phyloP scores from a whole-genome alignment of 2,329 filamentous ascomycete genomes.

The Triangularia verruculosa region DNA sequence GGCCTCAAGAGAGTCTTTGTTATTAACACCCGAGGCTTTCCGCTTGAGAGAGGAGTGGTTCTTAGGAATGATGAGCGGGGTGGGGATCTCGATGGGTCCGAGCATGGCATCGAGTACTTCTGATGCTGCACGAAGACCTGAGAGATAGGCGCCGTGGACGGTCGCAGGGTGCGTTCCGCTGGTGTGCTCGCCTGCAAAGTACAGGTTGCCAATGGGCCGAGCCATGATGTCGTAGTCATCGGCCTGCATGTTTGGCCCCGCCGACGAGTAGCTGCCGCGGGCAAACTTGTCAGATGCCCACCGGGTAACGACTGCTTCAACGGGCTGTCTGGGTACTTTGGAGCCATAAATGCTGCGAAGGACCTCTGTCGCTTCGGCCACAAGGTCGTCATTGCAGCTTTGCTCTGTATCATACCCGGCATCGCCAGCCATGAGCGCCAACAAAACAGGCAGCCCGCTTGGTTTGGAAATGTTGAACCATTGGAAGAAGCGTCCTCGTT shows the following conservation, averaged over 20 bases:
- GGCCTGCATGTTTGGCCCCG: slow-evolving; percentile 74
- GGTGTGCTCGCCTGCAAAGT: slow-evolving; percentile 96
- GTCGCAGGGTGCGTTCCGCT: slow-evolving; percentile 95
- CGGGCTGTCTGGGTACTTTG: slow-evolving; percentile 65
- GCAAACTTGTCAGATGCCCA: slow-evolving; percentile 91
- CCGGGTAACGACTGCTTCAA: slow-evolving; percentile 84
- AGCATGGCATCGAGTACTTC: slow-evolving; percentile 79
- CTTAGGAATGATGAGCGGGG: slow-evolving; percentile 69
- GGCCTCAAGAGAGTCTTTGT: slow-evolving; percentile 48
- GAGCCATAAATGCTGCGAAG: slow-evolving; percentile 72
- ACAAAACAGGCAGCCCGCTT: slow-evolving; percentile 79
- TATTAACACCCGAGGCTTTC: slow-evolving; percentile 37
- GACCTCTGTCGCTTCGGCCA: slow-evolving; percentile 76
- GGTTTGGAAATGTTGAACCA: slow-evolving; percentile 96
- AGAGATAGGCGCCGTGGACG: slow-evolving; percentile 93
- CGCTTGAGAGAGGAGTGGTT: slow-evolving; percentile 52
- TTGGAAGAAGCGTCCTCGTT: slow-evolving; percentile 89
- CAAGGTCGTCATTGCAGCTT: slow-evolving; percentile 69
- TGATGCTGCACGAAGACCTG: slow-evolving; percentile 82
- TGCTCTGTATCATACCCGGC: slow-evolving; percentile 85
- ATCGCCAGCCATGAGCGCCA: slow-evolving; percentile 94
- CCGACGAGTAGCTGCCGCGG: slow-evolving; percentile 93
- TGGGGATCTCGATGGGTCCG: slow-evolving; percentile 74
- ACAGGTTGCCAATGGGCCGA: slow-evolving; percentile 75
- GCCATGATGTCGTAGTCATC: slow-evolving; percentile 95